Percentiles rank a stretch among this genome's conserved stretches.
These are phyloP conservation scores for Cystobasidium sp. DNA, from an alignment of 1,284 basidiomycete genomes.

Conservation along the genomic window DNA sequence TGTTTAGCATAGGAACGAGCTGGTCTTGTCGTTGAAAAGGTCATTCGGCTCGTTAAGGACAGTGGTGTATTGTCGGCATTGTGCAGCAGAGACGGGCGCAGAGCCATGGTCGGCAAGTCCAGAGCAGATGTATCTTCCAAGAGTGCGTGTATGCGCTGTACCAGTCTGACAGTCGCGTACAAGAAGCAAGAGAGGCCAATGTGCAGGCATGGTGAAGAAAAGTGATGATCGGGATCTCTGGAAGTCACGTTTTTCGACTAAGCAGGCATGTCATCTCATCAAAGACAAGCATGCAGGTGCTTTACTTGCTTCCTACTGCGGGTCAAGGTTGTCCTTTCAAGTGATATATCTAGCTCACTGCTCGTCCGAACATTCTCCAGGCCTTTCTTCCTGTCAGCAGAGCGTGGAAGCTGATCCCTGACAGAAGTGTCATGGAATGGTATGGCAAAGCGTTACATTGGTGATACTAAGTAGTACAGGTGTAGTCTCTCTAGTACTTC, in stretches of 20 bases:
- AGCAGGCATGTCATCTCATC: neutral
- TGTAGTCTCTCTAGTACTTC: constrained; percentile 5
- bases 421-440: neutral
- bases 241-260: constrained; percentile 11
- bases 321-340: no score
- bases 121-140: neutral
- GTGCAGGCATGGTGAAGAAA: neutral
- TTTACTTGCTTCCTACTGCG: no score
- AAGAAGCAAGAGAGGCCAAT: neutral
- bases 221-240: neutral
- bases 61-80: constrained; percentile 17
- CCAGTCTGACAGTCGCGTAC: neutral
- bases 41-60: neutral
- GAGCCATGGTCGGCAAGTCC: neutral
- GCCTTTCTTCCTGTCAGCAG: no score
- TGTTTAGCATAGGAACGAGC: constrained; percentile 11
- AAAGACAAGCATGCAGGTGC: neutral
- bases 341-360: no score
- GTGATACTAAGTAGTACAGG: constrained; percentile 1
- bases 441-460: constrained; percentile 17
- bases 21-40: constrained; percentile 14
- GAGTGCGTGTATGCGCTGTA: neutral
- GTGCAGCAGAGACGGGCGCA: constrained; percentile 4
- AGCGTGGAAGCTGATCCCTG: no score
- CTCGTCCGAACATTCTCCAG: no score